Percentiles rank a stretch among this genome's conserved stretches.
Conservation (phyloP, 106 monocot genomes). For the Xerophyta viscosa region DNA sequence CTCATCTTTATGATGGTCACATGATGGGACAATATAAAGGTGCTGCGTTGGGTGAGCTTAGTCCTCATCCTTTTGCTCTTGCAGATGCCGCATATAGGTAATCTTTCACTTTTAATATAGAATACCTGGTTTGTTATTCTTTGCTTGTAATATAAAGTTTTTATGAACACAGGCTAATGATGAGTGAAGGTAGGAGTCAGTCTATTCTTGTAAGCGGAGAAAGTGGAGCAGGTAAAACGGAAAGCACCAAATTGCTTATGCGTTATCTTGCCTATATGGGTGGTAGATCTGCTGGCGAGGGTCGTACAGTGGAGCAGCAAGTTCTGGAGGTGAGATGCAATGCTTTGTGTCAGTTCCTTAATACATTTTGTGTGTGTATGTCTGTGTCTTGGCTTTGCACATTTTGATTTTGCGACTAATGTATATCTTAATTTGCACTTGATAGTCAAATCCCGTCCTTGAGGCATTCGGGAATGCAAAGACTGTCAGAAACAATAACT, state of each 20-base stretch:
- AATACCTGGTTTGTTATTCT: too few relatives aligned
- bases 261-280: constrained; percentile 36
- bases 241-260: constrained; percentile 26
- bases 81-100: constrained; percentile 68
- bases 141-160: too few relatives aligned
- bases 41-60: constrained; percentile 52
- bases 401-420: too few relatives aligned
- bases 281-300: constrained; percentile 20
- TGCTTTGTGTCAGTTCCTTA: too few relatives aligned
- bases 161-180: constrained; percentile 17
- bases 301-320: constrained; percentile 27
- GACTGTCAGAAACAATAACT: constrained; percentile 68
- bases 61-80: constrained; percentile 64
- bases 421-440: too few relatives aligned
- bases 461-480: constrained; percentile 74
- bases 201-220: constrained; percentile 32
- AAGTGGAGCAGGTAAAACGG: constrained; percentile 31
- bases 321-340: constrained; percentile 17
- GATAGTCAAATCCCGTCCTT: constrained; percentile 63
- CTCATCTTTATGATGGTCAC: constrained; percentile 63
- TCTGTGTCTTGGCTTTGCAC: too few relatives aligned
- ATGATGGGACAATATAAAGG: constrained; percentile 75
- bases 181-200: constrained; percentile 25
- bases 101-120: too few relatives aligned
- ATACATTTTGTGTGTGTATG: too few relatives aligned